Conservation (phyloP, 805 yeast genomes). For the Metschnikowia orientalis region DNA sequence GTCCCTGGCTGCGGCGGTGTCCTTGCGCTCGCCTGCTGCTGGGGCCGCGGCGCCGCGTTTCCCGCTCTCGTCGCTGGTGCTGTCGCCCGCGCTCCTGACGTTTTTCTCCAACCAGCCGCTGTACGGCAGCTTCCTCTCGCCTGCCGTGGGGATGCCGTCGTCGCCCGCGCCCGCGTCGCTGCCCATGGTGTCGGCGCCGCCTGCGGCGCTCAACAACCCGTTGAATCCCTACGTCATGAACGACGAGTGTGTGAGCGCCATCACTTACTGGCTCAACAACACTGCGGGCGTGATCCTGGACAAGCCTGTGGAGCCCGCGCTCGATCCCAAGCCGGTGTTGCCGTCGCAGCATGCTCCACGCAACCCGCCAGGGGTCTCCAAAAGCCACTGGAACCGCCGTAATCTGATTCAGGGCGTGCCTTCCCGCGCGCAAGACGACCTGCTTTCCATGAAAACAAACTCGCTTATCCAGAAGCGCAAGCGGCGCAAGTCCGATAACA, state of each 20-base stretch:
- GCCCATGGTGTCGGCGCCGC: conserved; percentile 1
- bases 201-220: conserved; percentile 10
- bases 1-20: conserved; percentile 1
- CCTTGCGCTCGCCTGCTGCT: background rate
- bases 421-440: conserved; percentile 3
- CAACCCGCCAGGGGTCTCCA: conserved; percentile 31
- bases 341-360: too few species aligned
- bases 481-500: conserved; percentile 12
- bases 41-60: background rate
- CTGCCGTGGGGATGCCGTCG: too few species aligned
- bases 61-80: conserved; percentile 10
- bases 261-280: conserved; percentile 29
- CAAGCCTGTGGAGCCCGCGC: conserved; percentile 14
- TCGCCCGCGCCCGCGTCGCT: conserved; percentile 1
- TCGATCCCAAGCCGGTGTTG: too few species aligned
- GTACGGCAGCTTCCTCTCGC: too few species aligned
- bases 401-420: conserved; percentile 14
- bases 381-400: conserved; percentile 18
- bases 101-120: conserved; percentile 10
- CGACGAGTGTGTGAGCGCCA: conserved; percentile 39
- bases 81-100: conserved; percentile 15
- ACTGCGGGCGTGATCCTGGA: conserved; percentile 16
- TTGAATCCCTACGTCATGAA: conserved; percentile 25
- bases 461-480: conserved; percentile 11
- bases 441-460: conserved; percentile 5